Evolutionary conservation across 345 rosid genomes (phyloP).

Genomic region (Luvunga scandens): DNA sequence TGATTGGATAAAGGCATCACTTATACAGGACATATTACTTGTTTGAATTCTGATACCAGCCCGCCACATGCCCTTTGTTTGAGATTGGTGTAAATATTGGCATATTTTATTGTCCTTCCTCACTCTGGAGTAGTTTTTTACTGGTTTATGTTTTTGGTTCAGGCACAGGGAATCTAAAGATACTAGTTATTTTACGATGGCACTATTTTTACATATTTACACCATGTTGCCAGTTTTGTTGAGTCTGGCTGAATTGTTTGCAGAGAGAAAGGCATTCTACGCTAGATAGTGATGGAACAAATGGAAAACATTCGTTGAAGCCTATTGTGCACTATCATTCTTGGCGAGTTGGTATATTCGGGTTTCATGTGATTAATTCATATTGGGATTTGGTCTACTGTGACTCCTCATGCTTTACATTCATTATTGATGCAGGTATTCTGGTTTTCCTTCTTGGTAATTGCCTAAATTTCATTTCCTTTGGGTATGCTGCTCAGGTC

Average conservation of each 20-base stretch:
- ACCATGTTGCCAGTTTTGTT: slow-evolving; percentile 12
- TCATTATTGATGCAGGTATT: slow-evolving; percentile 58
- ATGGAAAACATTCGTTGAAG: slow-evolving; percentile 63
- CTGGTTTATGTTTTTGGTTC: neutral
- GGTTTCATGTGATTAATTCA: slow-evolving; percentile 15
- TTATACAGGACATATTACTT: neutral
- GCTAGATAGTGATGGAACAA: slow-evolving; percentile 54
- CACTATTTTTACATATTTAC: neutral
- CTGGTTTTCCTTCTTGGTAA: slow-evolving; percentile 86
- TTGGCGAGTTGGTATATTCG: slow-evolving; percentile 91
- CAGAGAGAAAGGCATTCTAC: slow-evolving; percentile 79
- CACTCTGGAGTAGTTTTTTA: neutral
- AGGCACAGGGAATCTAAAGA: neutral
- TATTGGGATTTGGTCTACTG: neutral
- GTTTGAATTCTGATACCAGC: neutral
- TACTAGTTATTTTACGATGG: neutral
- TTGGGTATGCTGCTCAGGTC: slow-evolving; percentile 99
- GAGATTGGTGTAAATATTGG: neutral
- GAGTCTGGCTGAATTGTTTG: slow-evolving; percentile 28
- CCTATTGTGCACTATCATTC: slow-evolving; percentile 85
- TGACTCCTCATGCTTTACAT: slow-evolving; percentile 19
- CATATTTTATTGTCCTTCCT: neutral
- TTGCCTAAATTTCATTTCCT: slow-evolving; percentile 94
- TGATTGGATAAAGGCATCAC: neutral
- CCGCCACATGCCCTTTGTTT: neutral